Conservation (phyloP, 441 rosid genomes). For the Populus tomentosa region DNA sequence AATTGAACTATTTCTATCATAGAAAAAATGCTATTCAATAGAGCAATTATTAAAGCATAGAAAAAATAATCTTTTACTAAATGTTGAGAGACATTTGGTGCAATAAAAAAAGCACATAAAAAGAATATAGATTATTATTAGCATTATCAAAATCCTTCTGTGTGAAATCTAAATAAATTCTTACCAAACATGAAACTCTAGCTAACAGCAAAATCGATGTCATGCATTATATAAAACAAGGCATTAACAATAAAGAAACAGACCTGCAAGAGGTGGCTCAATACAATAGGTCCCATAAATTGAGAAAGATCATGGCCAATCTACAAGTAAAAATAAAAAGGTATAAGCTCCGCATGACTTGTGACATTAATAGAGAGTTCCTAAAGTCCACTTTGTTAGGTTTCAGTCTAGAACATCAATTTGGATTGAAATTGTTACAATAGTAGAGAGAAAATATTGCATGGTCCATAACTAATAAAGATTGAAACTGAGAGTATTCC, state of each 20-base stretch:
- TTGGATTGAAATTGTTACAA: not conserved
- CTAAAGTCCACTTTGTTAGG: not conserved
- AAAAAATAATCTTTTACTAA: not conserved
- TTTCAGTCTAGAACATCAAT: not conserved
- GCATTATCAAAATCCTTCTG: not conserved
- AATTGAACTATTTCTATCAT: not conserved
- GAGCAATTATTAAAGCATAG: not conserved
- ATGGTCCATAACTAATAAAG: not conserved
- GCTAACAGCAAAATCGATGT: not conserved
- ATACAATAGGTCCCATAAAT: constrained; percentile 81
- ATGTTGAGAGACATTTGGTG: not conserved
- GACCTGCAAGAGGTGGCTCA: constrained; percentile 82
- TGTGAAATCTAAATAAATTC: not conserved
- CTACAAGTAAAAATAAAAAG: constrained; percentile 39
- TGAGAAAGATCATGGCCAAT: constrained; percentile 85
- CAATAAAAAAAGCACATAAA: not conserved
- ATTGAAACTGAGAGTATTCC: not conserved
- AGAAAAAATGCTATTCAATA: not conserved
- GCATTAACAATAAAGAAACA: constrained; percentile 12
- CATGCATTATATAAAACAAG: not conserved
- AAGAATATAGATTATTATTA: not conserved
- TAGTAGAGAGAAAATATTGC: not conserved
- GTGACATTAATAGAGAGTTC: not conserved
- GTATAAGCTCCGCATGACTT: constrained; percentile 21
- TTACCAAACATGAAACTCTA: not conserved